Evolutionary conservation across 345 rosid species (phyloP), one percentile per base, ranked within the genome.

Genomic region (Bruguiera sexangula): DNA sequence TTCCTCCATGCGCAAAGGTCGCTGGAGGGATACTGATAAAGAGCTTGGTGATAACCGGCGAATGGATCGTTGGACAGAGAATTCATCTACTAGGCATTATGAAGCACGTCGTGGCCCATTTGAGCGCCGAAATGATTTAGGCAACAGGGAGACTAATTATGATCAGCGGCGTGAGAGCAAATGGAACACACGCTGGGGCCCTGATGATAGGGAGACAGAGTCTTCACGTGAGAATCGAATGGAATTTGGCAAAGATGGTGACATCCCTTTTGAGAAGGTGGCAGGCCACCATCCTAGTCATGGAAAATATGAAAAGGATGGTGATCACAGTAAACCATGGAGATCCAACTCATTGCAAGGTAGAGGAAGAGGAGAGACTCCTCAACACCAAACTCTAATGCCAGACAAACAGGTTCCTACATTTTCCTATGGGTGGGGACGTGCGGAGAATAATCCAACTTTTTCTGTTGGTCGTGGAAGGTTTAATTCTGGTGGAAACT

Each of bases 171-270:
- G 98, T 21, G 99, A 92, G 81, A 90, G 88, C 88, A 95, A 95
- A 84, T 95, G 99, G 98, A 95, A 89, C 82, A 81, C 96, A 37
- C 96, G 97, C 69, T 95, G 99, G 96, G 98, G 99, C 0, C 98
- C 96, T 78, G 96, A 84, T 62, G 86, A 85, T 52, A 95, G 84
- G 76, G 96, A 79, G 59, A 60, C 69, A 48, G 96, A 87, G 51
- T 83, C 76, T 66, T 69, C 64, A 15, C 93, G 78, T 55, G 92
- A 86, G 26, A 88, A 81, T 82, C 80, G 82, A 87, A 63, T 66
- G 39, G 95, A 88, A 53, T 65, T 87, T 79, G 82, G 89, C 13
- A 90, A 76, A 83, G 93, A 87, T 70, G 85, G 88, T 76, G 96
- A 95, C 31, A 39, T 72, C 21, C 36, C 77, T 71, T 79, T 76